Percentiles rank a stretch among this genome's conserved stretches.
These are phyloP conservation scores for Casuarina equisetifolia DNA, from an alignment of 306 rosid genomes.

Conservation along the genomic window DNA sequence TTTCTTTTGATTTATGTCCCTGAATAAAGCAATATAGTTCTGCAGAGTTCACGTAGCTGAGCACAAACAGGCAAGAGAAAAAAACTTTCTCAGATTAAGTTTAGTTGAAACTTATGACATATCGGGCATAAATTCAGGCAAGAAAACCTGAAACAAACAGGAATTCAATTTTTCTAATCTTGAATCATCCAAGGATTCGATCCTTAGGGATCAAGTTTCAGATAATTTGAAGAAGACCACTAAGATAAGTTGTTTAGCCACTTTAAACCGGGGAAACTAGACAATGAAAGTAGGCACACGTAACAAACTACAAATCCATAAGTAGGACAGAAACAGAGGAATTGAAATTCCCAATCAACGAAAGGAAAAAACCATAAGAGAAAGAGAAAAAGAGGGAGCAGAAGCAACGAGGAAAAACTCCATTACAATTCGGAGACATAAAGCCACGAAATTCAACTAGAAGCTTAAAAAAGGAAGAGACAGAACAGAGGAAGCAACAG, in stretches of 20 bases:
- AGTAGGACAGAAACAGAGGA: neutral
- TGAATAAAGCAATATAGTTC: neutral
- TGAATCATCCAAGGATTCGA: neutral
- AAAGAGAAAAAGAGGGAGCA: neutral
- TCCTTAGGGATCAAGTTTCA: neutral
- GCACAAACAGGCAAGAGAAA: neutral
- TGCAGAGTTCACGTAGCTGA: neutral
- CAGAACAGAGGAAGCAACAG: neutral
- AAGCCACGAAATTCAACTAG: slow-evolving; percentile 1
- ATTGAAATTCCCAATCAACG: neutral
- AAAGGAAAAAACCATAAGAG: neutral
- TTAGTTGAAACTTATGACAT: neutral
- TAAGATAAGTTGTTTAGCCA: neutral
- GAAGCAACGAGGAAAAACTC: neutral
- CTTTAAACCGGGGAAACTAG: neutral
- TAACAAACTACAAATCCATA: neutral
- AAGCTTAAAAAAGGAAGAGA: neutral
- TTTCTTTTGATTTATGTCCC: neutral
- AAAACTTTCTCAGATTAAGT: neutral
- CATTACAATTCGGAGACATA: neutral
- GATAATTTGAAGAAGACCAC: neutral
- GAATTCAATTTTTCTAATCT: neutral
- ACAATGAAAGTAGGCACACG: neutral
- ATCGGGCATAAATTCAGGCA: neutral
- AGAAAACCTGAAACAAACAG: neutral